These are phyloP conservation scores for Fusarium vanettenii DNA, from an alignment of 2,329 filamentous ascomycete genomes.

Conservation along the genomic window DNA sequence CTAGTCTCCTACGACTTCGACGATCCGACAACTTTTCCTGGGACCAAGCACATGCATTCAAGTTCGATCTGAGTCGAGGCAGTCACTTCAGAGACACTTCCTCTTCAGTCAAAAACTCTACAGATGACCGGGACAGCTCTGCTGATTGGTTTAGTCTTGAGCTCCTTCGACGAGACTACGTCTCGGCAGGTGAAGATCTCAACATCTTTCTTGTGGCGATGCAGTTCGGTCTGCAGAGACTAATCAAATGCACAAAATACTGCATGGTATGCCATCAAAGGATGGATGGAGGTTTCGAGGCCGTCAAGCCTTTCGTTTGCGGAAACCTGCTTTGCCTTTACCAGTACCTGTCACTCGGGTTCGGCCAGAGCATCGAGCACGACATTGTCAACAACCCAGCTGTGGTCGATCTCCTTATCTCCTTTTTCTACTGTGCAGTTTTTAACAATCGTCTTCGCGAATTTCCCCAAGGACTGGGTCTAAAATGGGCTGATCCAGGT, in stretches of 20 bases:
- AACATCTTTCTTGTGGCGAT: conserved; percentile 71
- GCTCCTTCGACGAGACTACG: conserved; percentile 46
- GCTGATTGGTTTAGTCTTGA: conserved; percentile 19
- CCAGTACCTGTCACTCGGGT: conserved; percentile 88
- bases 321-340: conserved; percentile 80
- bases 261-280: conserved; percentile 86
- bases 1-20: conserved; percentile 71
- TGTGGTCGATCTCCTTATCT: conserved; percentile 86
- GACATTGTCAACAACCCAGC: conserved; percentile 83
- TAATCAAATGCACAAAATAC: conserved; percentile 85
- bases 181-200: conserved; percentile 47
- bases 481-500: conserved; percentile 47
- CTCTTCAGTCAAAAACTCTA: not conserved
- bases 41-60: conserved; percentile 54
- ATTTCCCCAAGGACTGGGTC: conserved; percentile 56
- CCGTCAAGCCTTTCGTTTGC: conserved; percentile 85
- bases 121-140: not conserved
- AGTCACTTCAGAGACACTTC: not conserved
- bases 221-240: conserved; percentile 81
- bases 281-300: conserved; percentile 72
- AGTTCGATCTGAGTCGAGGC: conserved; percentile 19
- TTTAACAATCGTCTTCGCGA: conserved; percentile 52
- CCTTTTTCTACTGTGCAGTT: conserved; percentile 79
- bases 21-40: conserved; percentile 66
- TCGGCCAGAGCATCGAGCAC: conserved; percentile 87